These are phyloP conservation scores for Eucalyptus cladocalyx DNA, from an alignment of 345 rosid species.

Conservation along the genomic window DNA sequence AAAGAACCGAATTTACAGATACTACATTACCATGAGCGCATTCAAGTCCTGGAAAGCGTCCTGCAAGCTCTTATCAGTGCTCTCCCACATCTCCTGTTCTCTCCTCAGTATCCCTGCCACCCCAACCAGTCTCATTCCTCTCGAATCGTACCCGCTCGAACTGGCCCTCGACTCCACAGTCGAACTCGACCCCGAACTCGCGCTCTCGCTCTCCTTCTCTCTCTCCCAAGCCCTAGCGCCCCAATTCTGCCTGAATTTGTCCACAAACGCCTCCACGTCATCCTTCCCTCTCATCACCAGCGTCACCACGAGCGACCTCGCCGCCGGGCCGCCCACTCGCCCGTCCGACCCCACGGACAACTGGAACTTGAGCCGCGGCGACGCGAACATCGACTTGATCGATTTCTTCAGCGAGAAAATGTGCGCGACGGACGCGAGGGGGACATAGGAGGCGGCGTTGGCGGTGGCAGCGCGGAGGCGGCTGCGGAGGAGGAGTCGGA, in stretches of 20 bases:
- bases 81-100: slow-evolving; percentile 93
- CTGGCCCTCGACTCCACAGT: not conserved
- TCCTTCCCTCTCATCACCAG: slow-evolving; percentile 73
- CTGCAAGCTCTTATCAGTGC: slow-evolving; percentile 86
- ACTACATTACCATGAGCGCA: slow-evolving; percentile 74
- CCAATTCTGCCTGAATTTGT: slow-evolving; percentile 80
- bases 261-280: slow-evolving; percentile 63
- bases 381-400: slow-evolving; percentile 64
- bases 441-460: slow-evolving; percentile 14
- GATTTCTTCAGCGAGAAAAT: slow-evolving; percentile 33
- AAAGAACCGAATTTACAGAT: not conserved
- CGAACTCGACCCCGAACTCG: slow-evolving; percentile 4
- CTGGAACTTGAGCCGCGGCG: slow-evolving; percentile 82
- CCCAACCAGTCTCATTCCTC: slow-evolving; percentile 91
- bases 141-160: slow-evolving; percentile 54
- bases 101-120: slow-evolving; percentile 89
- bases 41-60: slow-evolving; percentile 93
- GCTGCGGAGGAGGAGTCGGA: slow-evolving; percentile 25
- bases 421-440: slow-evolving; percentile 15
- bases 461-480: too few species aligned
- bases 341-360: slow-evolving; percentile 15
- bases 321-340: not conserved
- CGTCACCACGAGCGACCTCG: slow-evolving; percentile 42
- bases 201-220: slow-evolving; percentile 2
- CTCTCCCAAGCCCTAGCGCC: slow-evolving; percentile 71